Conservation (phyloP, 768 basidiomycete genomes). For the Sarcomyxa edulis region DNA sequence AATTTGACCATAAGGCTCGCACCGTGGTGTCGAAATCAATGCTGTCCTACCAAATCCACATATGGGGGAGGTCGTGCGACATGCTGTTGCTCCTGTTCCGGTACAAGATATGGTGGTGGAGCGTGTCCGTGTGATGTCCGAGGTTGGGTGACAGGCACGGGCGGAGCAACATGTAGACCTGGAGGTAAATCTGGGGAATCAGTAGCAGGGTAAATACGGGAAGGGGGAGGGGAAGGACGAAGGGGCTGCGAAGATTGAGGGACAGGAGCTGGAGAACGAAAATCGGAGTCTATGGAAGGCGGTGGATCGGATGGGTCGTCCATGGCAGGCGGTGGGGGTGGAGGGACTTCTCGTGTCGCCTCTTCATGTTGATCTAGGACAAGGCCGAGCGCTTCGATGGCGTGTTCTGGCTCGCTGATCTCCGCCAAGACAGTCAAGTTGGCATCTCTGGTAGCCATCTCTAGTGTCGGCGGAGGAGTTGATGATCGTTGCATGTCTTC, state of each 20-base stretch:
- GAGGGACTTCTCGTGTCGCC: constrained; percentile 38
- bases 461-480: constrained; percentile 74
- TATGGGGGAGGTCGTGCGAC: constrained; percentile 59
- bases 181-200: constrained; percentile 21
- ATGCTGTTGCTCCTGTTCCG: constrained; percentile 45
- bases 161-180: constrained; percentile 22
- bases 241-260: constrained; percentile 27
- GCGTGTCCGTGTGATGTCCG: constrained; percentile 49
- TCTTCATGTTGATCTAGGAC: constrained; percentile 49
- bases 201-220: constrained; percentile 21
- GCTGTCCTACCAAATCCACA: constrained; percentile 35
- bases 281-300: constrained; percentile 82
- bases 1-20: constrained; percentile 10
- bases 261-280: constrained; percentile 43
- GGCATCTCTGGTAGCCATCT: constrained; percentile 68
- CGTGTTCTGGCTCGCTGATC: constrained; percentile 44
- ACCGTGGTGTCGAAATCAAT: constrained; percentile 1
- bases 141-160: constrained; percentile 26
- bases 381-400: constrained; percentile 54
- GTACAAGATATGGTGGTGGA: constrained; percentile 75
- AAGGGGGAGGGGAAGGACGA: constrained; percentile 25
- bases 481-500: constrained; percentile 58
- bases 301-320: constrained; percentile 89
- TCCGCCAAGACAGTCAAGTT: constrained; percentile 64
- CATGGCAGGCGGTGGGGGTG: constrained; percentile 77